phyloP scores from a whole-genome alignment of 768 basidiomycete genomes.

The Russula lepida region DNA sequence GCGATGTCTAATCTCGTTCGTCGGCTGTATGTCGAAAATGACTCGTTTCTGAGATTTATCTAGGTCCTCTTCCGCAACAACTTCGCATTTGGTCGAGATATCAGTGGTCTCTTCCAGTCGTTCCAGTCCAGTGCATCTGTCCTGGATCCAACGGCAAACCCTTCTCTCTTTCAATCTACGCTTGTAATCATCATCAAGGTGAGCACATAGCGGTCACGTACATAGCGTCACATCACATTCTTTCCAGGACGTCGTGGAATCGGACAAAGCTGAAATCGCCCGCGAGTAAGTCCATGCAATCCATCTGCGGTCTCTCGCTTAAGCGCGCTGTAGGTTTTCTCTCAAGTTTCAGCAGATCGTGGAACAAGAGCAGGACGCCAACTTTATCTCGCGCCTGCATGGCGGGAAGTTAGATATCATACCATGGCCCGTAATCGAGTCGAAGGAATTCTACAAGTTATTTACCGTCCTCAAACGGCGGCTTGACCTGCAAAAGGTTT shows the following conservation, averaged over 20 bases:
- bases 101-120: slow-evolving; percentile 51
- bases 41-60: not conserved
- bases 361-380: slow-evolving; percentile 49
- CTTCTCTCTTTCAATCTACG: slow-evolving; percentile 48
- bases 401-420: slow-evolving; percentile 47
- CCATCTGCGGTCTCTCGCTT: not conserved
- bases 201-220: not conserved
- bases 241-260: slow-evolving; percentile 51
- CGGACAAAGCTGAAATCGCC: slow-evolving; percentile 49
- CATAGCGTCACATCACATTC: not conserved
- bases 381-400: slow-evolving; percentile 57
- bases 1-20: slow-evolving; percentile 55
- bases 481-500: slow-evolving; percentile 41
- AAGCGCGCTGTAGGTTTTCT: slow-evolving; percentile 34
- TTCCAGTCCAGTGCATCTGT: slow-evolving; percentile 51
- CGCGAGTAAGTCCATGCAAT: slow-evolving; percentile 37
- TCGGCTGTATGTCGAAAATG: not conserved
- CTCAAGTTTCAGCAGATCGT: slow-evolving; percentile 55
- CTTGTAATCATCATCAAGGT: slow-evolving; percentile 59
- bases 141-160: slow-evolving; percentile 51
- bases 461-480: slow-evolving; percentile 40
- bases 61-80: slow-evolving; percentile 61
- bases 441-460: slow-evolving; percentile 47
- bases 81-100: slow-evolving; percentile 54
- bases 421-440: slow-evolving; percentile 61